Base-by-base conservation (phyloP, 371 early-diverging fungal species). In the Massospora cicadina region DNA sequence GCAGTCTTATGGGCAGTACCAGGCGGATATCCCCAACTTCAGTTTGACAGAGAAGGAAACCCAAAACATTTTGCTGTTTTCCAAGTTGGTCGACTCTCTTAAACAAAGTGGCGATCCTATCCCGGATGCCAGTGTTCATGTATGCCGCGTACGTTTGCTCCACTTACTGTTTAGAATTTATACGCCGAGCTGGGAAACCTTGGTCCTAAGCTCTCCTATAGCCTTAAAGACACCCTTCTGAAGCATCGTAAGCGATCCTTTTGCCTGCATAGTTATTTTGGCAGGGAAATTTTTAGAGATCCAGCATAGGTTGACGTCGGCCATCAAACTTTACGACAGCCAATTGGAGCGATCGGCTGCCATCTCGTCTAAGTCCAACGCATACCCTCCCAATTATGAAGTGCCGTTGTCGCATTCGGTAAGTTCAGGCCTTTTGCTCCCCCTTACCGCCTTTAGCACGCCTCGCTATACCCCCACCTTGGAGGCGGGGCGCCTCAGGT, bases 251-350 rank as follows among this genome's bases (percentile, higher is more conserved):
- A 73, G 69, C 68, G n/a, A n/a, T 5, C 27, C 30, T n/a, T 54
- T 55, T 13, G 7, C 29, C 21, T 60, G 21, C 55, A 13, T 24
- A 60, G 54, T 60, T 25, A 63, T 54, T 24, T 65, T 54, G 57
- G 60, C 60, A 78, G 82, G 69, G 65, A 74, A 72, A 1, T 81
- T 81, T 58, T 77, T 83, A 54, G 81, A 81, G n/a, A 65, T 86
- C 60, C 85, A 88, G 64, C 82, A 84, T 30, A 87, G 88, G 68
- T 72, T 92, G 33, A 76, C 84, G 53, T 77, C 77, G 17, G 88
- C 89, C 25, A 79, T 88, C 24, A 85, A 79, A 68, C 76, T 83
- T 28, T 93, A 93, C 63, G 93, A 93, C 69, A 80, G 77, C 58
- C 68, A 93, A 57, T 71, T 91, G 53, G 85, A 88, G 43, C 54